Evolutionary conservation across 805 yeast species (phyloP).

Genomic region (Wickerhamiella slavikovae): DNA sequence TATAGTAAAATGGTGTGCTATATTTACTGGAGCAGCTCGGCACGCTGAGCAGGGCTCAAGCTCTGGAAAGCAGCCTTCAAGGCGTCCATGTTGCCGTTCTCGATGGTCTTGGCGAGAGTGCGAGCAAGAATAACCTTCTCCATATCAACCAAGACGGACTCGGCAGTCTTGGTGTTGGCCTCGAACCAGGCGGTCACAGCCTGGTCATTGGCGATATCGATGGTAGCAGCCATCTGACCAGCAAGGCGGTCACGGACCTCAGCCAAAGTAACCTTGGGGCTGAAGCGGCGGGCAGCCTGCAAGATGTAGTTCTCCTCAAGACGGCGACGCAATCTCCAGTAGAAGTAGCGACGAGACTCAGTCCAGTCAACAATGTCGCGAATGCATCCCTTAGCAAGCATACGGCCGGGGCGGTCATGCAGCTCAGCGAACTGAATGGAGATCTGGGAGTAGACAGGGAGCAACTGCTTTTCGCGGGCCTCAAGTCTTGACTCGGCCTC

Average conservation of each 20-base stretch:
- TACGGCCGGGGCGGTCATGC: conserved; percentile 94
- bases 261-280: conserved; percentile 1
- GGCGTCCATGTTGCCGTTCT: conserved; percentile 7
- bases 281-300: conserved; percentile 7
- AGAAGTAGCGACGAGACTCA: conserved; percentile 84
- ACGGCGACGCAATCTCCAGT: conserved; percentile 97
- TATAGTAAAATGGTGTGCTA: no score
- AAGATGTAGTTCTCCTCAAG: conserved; percentile 73
- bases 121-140: conserved; percentile 3
- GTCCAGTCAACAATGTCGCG: conserved; percentile 70
- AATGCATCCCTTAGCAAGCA: conserved; percentile 87
- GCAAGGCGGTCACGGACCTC: conserved; percentile 5
- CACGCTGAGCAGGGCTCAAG: conserved; percentile 16
- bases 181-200: conserved; percentile 76
- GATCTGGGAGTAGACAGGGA: conserved; percentile 81
- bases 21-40: conserved; percentile 15
- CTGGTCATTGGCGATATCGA: conserved; percentile 47
- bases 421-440: conserved; percentile 93
- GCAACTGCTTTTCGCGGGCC: conserved; percentile 56
- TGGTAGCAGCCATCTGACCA: conserved; percentile 24
- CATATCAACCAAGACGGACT: conserved; percentile 5
- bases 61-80: conserved; percentile 15
- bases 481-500: conserved; percentile 42
- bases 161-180: conserved; percentile 36
- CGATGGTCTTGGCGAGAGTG: conserved; percentile 3